Conservation (phyloP, 306 rosid species). For the Cicer bijugum region DNA sequence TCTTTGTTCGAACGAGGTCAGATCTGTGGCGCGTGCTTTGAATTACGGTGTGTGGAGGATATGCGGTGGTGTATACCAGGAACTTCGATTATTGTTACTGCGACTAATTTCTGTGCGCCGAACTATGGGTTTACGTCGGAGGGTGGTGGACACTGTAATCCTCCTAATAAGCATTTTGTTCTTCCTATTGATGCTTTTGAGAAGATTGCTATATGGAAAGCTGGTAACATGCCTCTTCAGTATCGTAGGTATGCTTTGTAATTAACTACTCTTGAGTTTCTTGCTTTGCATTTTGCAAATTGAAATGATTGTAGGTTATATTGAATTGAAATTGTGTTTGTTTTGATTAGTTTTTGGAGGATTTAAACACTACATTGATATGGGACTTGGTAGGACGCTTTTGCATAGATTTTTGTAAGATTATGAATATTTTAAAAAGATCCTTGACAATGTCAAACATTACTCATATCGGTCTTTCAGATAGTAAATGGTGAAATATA, state of each 20-base stretch:
- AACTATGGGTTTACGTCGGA: constrained; percentile 82
- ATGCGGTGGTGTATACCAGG: constrained; percentile 91
- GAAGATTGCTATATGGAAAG: constrained; percentile 98
- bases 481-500: too few relatives aligned
- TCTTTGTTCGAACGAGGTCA: constrained; percentile 77
- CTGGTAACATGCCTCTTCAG: constrained; percentile 93
- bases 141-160: constrained; percentile 89
- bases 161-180: constrained; percentile 85
- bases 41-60: constrained; percentile 79
- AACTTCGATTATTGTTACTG: constrained; percentile 83
- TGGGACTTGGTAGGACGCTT: too few relatives aligned
- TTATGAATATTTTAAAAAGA: too few relatives aligned
- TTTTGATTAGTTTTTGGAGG: neutral
- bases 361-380: too few relatives aligned
- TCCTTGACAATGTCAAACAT: too few relatives aligned
- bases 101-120: constrained; percentile 90
- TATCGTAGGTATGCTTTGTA: constrained; percentile 68
- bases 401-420: too few relatives aligned
- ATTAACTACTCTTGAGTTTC: neutral
- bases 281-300: neutral
- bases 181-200: constrained; percentile 93
- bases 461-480: too few relatives aligned
- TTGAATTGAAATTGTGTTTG: neutral
- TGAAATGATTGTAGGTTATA: neutral
- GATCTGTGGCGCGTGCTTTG: constrained; percentile 99